Evolutionary conservation across 768 basidiomycete genomes (phyloP).

Genomic region (Phlegmacium glaucopus): DNA sequence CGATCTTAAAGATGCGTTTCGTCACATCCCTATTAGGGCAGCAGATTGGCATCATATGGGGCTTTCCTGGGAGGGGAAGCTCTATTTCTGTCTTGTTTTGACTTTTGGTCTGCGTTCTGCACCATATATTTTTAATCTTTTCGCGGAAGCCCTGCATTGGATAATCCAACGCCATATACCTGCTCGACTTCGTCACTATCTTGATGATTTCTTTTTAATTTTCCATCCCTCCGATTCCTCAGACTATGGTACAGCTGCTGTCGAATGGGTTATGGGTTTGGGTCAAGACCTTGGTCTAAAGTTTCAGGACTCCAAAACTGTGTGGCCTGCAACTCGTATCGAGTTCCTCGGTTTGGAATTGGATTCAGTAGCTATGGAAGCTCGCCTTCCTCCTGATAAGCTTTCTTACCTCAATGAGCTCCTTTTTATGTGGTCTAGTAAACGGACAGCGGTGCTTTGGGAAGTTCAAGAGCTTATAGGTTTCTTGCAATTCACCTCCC

Average conservation of each 20-base stretch:
- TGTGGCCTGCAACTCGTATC: constrained; percentile 8
- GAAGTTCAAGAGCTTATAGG: constrained; percentile 31
- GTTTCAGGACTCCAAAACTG: constrained; percentile 16
- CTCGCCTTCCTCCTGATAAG: constrained; percentile 28
- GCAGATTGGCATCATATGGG: constrained; percentile 31
- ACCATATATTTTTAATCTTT: constrained; percentile 39
- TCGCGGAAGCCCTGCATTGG: constrained; percentile 38
- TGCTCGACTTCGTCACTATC: constrained; percentile 26
- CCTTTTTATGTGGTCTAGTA: constrained; percentile 19
- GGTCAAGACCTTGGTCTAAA: constrained; percentile 24
- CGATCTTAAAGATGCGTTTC: constrained; percentile 34
- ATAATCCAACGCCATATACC: constrained; percentile 33
- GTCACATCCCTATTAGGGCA: constrained; percentile 29
- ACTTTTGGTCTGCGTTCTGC: constrained; percentile 30
- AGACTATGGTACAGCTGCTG: constrained; percentile 7
- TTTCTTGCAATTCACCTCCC: constrained; percentile 30
- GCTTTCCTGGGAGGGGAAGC: constrained; percentile 23
- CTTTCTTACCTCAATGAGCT: constrained; percentile 20
- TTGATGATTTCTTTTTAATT: constrained; percentile 33
- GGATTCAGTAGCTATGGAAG: constrained; percentile 26
- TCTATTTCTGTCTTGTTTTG: constrained; percentile 28
- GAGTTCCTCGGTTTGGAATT: constrained; percentile 23
- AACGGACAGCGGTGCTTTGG: constrained; percentile 14
- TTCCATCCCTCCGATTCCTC: constrained; percentile 12
- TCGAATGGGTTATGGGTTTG: constrained; percentile 28